Conservation (phyloP, 164 flowering plant species). For the Santalum album region DNA sequence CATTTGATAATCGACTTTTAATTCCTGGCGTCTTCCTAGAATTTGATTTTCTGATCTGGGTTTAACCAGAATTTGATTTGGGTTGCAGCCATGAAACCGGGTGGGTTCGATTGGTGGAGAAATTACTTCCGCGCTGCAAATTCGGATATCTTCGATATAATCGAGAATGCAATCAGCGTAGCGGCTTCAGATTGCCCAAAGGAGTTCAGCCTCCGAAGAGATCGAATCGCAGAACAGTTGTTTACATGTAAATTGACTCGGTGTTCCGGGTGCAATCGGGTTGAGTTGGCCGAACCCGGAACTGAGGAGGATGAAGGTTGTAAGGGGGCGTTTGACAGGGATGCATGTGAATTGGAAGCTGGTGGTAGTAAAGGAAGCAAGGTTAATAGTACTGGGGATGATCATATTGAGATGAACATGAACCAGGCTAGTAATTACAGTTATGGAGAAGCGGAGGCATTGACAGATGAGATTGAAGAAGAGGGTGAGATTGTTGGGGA, state of each 20-base stretch:
- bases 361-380: conserved; percentile 53
- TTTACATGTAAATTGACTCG: conserved; percentile 33
- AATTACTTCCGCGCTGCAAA: conserved; percentile 35
- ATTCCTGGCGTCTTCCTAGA: too few species aligned
- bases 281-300: conserved; percentile 32
- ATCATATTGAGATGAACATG: conserved; percentile 15
- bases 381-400: conserved; percentile 35
- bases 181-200: conserved; percentile 61
- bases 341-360: conserved; percentile 21
- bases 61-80: too few species aligned
- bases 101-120: conserved; percentile 43
- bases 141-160: conserved; percentile 46
- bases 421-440: conserved; percentile 45
- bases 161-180: conserved; percentile 49
- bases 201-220: conserved; percentile 45
- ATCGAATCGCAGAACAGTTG: conserved; percentile 47
- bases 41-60: too few species aligned
- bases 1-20: too few species aligned
- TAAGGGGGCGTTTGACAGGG: conserved; percentile 19
- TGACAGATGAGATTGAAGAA: conserved; percentile 85
- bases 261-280: conserved; percentile 37
- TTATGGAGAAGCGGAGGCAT: conserved; percentile 78
- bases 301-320: conserved; percentile 19
- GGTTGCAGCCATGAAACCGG: conserved; percentile 16
- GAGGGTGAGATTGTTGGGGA: conserved; percentile 45